These are phyloP conservation scores for Thyridium curvatum DNA, from an alignment of 2,329 filamentous ascomycete species.

Conservation along the genomic window DNA sequence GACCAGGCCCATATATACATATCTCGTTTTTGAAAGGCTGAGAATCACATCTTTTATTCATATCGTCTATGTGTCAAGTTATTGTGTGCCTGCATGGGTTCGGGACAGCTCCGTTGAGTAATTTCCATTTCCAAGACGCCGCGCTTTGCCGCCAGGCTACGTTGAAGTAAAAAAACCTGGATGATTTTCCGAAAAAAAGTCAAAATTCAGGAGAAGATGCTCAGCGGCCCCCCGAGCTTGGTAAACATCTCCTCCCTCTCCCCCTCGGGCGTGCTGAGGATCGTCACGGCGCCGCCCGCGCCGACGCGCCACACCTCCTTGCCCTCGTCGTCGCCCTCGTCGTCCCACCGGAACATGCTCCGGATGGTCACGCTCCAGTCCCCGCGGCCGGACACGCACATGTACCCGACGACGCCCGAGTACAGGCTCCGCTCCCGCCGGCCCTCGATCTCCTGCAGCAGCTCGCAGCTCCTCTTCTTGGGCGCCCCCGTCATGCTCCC, in stretches of 20 bases:
- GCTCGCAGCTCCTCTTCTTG: conserved; percentile 85
- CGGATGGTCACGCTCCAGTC: conserved; percentile 92
- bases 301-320: conserved; percentile 73
- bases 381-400: conserved; percentile 76
- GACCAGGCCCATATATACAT: no score
- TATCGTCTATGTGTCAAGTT: no score
- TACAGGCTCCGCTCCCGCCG: conserved; percentile 66
- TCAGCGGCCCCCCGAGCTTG: conserved; percentile 57
- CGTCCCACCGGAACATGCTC: conserved; percentile 68
- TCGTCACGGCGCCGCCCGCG: conserved; percentile 85
- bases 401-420: conserved; percentile 83
- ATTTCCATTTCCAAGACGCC: no score
- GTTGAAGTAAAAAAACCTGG: conserved; percentile 17
- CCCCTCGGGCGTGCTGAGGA: conserved; percentile 69
- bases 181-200: no score
- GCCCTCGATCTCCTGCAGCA: conserved; percentile 65
- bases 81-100: no score
- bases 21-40: no score
- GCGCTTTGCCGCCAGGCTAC: conserved; percentile 4
- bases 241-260: conserved; percentile 90
- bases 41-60: no score
- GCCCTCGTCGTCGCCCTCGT: conserved; percentile 40
- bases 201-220: conserved; percentile 31
- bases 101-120: no score
- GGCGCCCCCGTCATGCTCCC: conserved; percentile 96